Percentiles rank a stretch among this genome's conserved stretches.
phyloP scores from a whole-genome alignment of 257 asterid species.

The Jacaranda copaia region DNA sequence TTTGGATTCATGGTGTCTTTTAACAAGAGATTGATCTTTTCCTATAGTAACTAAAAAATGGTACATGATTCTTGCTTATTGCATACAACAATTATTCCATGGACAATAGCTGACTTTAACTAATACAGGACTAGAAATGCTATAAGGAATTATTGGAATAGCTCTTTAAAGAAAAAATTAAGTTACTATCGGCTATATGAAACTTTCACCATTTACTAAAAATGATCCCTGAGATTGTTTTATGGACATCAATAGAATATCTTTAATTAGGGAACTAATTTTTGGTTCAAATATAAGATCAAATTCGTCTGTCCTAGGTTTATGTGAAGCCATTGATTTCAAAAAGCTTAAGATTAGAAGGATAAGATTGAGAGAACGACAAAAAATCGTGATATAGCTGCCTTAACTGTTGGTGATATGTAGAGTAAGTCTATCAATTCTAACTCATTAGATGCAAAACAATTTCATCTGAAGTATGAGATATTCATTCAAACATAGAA shows the following conservation, averaged over 20 bases:
- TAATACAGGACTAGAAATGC: slow-evolving; percentile 90
- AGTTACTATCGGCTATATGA: slow-evolving; percentile 87
- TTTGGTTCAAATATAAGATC: slow-evolving; percentile 49
- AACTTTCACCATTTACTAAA: slow-evolving; percentile 77
- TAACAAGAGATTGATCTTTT: neutral
- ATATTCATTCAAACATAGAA: slow-evolving; percentile 43
- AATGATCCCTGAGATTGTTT: slow-evolving; percentile 50
- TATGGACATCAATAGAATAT: slow-evolving; percentile 43
- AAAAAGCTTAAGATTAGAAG: slow-evolving; percentile 50
- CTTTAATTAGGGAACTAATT: slow-evolving; percentile 47
- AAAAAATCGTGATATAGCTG: slow-evolving; percentile 41
- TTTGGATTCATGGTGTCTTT: slow-evolving; percentile 16
- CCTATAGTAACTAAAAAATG: slow-evolving; percentile 6
- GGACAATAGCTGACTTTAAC: slow-evolving; percentile 29
- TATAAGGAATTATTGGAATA: slow-evolving; percentile 98
- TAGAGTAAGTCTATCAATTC: slow-evolving; percentile 48
- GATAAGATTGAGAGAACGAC: slow-evolving; percentile 45
- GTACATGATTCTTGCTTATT: slow-evolving; percentile 1
- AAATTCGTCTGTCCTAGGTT: slow-evolving; percentile 43
- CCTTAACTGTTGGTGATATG: too few species aligned
- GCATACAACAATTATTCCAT: slow-evolving; percentile 1
- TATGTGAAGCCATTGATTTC: slow-evolving; percentile 52
- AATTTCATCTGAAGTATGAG: slow-evolving; percentile 48
- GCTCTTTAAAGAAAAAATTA: slow-evolving; percentile 92
- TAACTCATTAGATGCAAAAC: slow-evolving; percentile 43